Percentiles rank a stretch among this genome's conserved stretches.
Conservation (phyloP, 2,329 filamentous ascomycete genomes). For the Sordariomycetes sp. region DNA sequence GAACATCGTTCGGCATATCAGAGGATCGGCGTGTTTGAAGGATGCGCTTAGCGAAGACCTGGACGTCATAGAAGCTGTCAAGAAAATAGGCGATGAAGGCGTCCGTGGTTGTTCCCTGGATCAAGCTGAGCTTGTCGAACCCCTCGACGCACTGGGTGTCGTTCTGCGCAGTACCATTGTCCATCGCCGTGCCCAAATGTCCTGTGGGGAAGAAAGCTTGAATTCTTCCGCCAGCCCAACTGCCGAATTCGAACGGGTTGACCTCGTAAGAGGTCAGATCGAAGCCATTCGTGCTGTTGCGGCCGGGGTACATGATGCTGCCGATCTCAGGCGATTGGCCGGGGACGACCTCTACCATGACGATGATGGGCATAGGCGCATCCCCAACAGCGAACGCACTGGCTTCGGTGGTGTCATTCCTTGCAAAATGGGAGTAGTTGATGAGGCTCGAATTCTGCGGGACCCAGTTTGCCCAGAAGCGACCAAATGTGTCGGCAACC, state of each 20-base stretch:
- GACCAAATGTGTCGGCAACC: conserved; percentile 15
- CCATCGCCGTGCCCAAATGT: conserved; percentile 18
- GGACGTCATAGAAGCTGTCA: conserved; percentile 14
- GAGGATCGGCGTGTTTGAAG: conserved; percentile 6
- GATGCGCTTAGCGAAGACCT: conserved; percentile 13
- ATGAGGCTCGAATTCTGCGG: conserved; percentile 8
- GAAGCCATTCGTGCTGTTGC: conserved; percentile 15
- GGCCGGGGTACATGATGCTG: conserved; percentile 15
- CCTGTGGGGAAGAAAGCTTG: conserved; percentile 17
- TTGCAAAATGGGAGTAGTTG: conserved; percentile 14
- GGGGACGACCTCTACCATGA: conserved; percentile 16
- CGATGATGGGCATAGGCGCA: conserved; percentile 17
- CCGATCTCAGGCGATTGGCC: conserved; percentile 15
- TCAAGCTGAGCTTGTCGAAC: conserved; percentile 19
- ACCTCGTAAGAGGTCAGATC: conserved; percentile 21
- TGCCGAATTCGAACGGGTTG: conserved; percentile 21
- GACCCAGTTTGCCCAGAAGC: conserved; percentile 16
- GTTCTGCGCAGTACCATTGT: conserved; percentile 13
- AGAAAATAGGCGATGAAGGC: conserved; percentile 17
- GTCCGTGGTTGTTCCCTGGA: conserved; percentile 18
- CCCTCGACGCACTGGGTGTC: conserved; percentile 16
- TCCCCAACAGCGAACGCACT: conserved; percentile 10
- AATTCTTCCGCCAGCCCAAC: conserved; percentile 17
- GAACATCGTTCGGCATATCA: conserved; percentile 6
- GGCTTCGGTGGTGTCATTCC: too few relatives aligned